Evolutionary conservation across 192 early-diverging fungal species (phyloP).

Genomic region (Endogone sp.): DNA sequence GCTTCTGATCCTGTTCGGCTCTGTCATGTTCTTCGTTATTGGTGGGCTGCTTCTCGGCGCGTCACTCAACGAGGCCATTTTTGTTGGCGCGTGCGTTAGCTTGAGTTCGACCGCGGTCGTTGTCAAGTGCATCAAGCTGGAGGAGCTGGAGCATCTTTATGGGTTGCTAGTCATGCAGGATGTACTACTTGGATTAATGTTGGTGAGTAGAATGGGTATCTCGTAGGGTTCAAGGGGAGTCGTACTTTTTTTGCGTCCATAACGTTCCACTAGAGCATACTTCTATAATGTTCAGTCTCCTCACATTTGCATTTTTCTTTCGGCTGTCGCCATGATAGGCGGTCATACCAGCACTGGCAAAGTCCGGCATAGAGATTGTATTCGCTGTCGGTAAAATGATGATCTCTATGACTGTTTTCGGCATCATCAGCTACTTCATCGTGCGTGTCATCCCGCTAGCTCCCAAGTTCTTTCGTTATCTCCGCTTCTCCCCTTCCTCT

Average conservation of each 20-base stretch:
- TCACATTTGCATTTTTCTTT: conserved; percentile 8
- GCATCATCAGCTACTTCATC: conserved; percentile 3
- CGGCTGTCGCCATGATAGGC: conserved; percentile 21
- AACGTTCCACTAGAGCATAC: too few species aligned
- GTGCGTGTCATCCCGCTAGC: not conserved
- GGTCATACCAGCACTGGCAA: conserved; percentile 32
- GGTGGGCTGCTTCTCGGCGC: conserved; percentile 31
- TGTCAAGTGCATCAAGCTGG: conserved; percentile 29
- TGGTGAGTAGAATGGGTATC: conserved; percentile 47
- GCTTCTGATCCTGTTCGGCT: conserved; percentile 34
- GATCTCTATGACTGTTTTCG: conserved; percentile 37
- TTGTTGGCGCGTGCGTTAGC: conserved; percentile 48
- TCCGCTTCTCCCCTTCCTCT: not conserved
- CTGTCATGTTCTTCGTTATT: conserved; percentile 27
- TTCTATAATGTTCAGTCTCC: conserved; percentile 13
- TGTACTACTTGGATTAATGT: conserved; percentile 45
- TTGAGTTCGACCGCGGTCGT: conserved; percentile 51
- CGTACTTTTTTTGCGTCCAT: conserved; percentile 14
- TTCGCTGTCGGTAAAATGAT: conserved; percentile 23
- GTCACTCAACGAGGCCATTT: conserved; percentile 35
- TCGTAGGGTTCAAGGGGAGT: conserved; percentile 11
- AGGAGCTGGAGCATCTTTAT: conserved; percentile 49
- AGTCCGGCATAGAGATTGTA: conserved; percentile 35
- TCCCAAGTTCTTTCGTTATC: not conserved
- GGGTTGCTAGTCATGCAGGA: conserved; percentile 57